Evolutionary conservation across 2,329 filamentous ascomycete species (phyloP).

Genomic region (Coniochaeta hoffmannii): DNA sequence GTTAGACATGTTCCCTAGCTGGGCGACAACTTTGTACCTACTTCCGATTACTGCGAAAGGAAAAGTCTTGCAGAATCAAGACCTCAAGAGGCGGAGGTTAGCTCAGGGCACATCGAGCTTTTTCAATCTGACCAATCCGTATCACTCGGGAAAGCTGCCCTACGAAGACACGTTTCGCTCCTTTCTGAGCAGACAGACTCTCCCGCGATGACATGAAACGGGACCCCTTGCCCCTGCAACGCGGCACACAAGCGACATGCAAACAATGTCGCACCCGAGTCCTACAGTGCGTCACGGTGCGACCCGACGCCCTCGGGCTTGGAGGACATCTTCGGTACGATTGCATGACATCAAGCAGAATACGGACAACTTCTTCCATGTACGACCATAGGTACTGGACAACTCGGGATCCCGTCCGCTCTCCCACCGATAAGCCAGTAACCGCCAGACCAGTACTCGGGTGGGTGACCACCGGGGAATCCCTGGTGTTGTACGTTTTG

Average conservation of each 20-base stretch:
- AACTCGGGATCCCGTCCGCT: too few relatives aligned
- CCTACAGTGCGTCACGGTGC: background rate
- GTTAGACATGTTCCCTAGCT: background rate
- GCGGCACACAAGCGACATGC: background rate
- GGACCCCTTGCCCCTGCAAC: background rate
- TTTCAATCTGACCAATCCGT: background rate
- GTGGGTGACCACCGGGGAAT: background rate
- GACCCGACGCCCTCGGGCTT: background rate
- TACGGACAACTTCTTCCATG: background rate
- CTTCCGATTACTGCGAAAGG: background rate
- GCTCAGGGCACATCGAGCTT: background rate
- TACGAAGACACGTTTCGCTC: background rate
- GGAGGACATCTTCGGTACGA: too few relatives aligned
- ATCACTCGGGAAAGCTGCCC: background rate
- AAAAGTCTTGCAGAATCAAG: background rate
- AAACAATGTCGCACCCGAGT: background rate
- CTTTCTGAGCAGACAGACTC: background rate
- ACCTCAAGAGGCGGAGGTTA: background rate
- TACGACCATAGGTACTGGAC: background rate
- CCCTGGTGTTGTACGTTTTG: background rate
- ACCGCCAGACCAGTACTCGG: background rate
- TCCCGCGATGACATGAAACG: background rate
- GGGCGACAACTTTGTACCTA: background rate
- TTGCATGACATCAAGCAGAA: background rate
- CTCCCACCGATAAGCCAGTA: background rate